Evolutionary conservation across 306 rosid species (phyloP).

Genomic region (Prinsepia uniflora): DNA sequence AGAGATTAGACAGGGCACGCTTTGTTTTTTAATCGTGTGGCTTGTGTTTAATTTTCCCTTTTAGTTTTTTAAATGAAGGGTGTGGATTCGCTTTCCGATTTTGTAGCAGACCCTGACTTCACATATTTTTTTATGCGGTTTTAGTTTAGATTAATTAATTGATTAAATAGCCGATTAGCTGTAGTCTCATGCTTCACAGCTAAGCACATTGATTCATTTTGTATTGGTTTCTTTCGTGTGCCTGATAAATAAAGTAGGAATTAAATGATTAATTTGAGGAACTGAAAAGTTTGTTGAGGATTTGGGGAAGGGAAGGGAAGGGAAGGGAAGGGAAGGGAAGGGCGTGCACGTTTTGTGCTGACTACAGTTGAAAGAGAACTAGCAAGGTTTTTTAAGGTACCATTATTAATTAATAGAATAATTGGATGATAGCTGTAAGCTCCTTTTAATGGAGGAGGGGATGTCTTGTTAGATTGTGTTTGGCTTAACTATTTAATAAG

Average conservation of each 20-base stretch:
- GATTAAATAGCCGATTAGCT: neutral
- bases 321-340: neutral
- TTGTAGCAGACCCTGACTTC: neutral
- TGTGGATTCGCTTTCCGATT: neutral
- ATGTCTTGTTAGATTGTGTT: neutral
- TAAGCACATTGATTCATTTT: neutral
- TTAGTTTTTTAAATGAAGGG: conserved; percentile 41
- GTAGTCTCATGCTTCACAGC: neutral
- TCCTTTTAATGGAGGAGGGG: conserved; percentile 15
- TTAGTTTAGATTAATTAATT: neutral
- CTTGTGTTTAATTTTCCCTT: conserved; percentile 45
- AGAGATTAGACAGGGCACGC: conserved; percentile 26
- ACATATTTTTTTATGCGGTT: neutral
- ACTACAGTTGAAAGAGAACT: no score
- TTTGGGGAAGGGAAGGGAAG: neutral
- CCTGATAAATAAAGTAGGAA: conserved; percentile 8
- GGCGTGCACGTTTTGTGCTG: neutral
- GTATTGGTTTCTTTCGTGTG: neutral
- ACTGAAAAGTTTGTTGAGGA: conserved; percentile 6
- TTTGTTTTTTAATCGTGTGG: conserved; percentile 41
- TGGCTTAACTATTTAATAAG: no score
- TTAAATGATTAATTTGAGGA: neutral
- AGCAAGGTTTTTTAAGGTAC: no score
- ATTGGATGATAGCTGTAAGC: conserved; percentile 45
- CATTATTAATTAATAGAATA: no score